Evolutionary conservation across 2,329 filamentous ascomycete species (phyloP).

Genomic region (Claviceps pazoutovae): DNA sequence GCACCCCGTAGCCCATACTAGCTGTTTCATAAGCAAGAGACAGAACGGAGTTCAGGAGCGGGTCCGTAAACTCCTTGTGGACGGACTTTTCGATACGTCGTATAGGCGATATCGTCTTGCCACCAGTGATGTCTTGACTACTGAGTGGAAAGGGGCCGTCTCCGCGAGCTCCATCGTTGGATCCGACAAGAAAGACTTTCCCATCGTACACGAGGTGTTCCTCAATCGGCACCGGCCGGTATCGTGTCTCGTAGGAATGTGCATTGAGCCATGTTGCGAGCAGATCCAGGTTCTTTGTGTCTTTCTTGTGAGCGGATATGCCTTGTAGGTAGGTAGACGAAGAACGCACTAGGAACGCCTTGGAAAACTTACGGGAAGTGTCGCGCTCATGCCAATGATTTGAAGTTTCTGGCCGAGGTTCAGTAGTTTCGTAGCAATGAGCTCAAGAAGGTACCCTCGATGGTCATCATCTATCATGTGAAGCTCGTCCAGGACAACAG

Average conservation of each 20-base stretch:
- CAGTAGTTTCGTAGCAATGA: constrained; percentile 61
- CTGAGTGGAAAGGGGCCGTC: constrained; percentile 41
- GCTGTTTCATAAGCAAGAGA: constrained; percentile 56
- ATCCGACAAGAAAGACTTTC: constrained; percentile 46
- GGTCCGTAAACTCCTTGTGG: constrained; percentile 48
- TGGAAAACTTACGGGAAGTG: constrained; percentile 44
- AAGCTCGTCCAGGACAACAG: constrained; percentile 64
- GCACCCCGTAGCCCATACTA: constrained; percentile 51
- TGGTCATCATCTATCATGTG: constrained; percentile 70
- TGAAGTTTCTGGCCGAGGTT: constrained; percentile 53
- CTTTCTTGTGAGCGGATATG: background rate
- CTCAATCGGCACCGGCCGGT: constrained; percentile 61
- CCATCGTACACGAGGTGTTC: constrained; percentile 63
- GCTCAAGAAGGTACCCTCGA: constrained; percentile 60
- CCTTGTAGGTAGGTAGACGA: background rate
- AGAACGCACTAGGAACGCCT: background rate
- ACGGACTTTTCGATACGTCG: constrained; percentile 40
- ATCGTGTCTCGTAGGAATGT: constrained; percentile 58
- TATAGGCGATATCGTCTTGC: constrained; percentile 22
- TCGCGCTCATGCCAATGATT: constrained; percentile 69
- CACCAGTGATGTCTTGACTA: constrained; percentile 19
- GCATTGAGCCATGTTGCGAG: constrained; percentile 57
- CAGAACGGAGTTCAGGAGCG: constrained; percentile 56
- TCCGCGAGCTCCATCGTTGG: constrained; percentile 37
- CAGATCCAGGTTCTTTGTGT: constrained; percentile 48